Conservation (phyloP, 2,329 filamentous ascomycete species). For the Apiospora koreana region DNA sequence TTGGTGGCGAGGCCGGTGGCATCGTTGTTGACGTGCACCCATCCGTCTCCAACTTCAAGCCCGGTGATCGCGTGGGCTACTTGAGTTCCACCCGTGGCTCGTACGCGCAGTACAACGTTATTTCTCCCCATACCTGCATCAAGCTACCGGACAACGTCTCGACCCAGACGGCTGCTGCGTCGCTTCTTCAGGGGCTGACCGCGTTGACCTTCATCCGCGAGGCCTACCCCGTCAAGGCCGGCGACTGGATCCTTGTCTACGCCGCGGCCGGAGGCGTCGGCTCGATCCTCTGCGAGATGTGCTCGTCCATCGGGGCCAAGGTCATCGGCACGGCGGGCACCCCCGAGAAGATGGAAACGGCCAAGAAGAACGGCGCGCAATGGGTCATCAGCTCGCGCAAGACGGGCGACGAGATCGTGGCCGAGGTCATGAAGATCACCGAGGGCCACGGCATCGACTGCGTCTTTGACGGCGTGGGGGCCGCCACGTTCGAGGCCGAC, state of each 20-base stretch:
- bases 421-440: constrained; percentile 68
- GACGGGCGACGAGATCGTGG: constrained; percentile 55
- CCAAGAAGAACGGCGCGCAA: constrained; percentile 69
- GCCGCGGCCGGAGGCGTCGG: constrained; percentile 85
- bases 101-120: constrained; percentile 59
- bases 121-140: constrained; percentile 55
- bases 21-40: constrained; percentile 62
- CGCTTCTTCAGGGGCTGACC: constrained; percentile 80
- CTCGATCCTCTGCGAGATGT: constrained; percentile 72
- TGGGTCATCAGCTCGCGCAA: constrained; percentile 67
- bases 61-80: constrained; percentile 74
- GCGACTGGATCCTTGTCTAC: constrained; percentile 82
- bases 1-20: constrained; percentile 79
- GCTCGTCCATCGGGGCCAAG: constrained; percentile 71
- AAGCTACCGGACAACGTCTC: constrained; percentile 64
- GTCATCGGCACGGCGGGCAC: constrained; percentile 80
- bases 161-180: constrained; percentile 65
- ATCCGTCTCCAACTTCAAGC: constrained; percentile 51
- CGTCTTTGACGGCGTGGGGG: constrained; percentile 85
- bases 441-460: constrained; percentile 71
- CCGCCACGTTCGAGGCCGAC: constrained; percentile 78
- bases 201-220: constrained; percentile 79
- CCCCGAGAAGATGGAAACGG: constrained; percentile 70
- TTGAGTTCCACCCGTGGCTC: constrained; percentile 46
- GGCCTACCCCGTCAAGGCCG: constrained; percentile 71